Conservation (phyloP, 2,329 filamentous ascomycete species). For the Ophiostoma sp. region DNA sequence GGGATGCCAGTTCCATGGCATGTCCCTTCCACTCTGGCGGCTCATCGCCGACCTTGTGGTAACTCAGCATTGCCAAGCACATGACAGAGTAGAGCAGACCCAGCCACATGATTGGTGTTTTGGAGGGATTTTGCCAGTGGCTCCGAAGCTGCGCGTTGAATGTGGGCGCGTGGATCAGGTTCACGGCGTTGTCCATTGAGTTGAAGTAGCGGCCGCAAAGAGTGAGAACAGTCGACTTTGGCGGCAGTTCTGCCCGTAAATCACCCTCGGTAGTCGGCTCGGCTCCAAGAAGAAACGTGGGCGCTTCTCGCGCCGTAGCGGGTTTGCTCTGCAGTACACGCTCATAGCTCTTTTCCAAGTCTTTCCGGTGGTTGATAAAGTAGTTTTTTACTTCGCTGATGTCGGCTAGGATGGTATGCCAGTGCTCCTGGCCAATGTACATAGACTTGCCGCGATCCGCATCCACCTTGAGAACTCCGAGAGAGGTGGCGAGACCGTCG, state of each 20-base stretch:
- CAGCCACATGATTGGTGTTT: constrained; percentile 71
- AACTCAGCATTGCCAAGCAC: constrained; percentile 72
- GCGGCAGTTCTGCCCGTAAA: constrained; percentile 71
- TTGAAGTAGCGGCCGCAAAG: constrained; percentile 89
- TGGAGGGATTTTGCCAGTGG: constrained; percentile 67
- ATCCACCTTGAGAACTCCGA: constrained; percentile 80
- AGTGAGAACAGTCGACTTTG: constrained; percentile 75
- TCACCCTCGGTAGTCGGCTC: constrained; percentile 68
- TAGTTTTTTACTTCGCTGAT: constrained; percentile 93
- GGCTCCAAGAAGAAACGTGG: constrained; percentile 73
- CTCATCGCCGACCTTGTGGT: constrained; percentile 73
- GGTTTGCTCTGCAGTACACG: constrained; percentile 67
- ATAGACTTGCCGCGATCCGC: constrained; percentile 69
- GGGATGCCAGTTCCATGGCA: constrained; percentile 53
- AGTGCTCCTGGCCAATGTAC: constrained; percentile 78
- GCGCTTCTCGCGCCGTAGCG: constrained; percentile 55
- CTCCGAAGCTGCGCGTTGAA: constrained; percentile 67
- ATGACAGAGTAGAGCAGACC: constrained; percentile 72
- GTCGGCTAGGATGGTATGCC: constrained; percentile 72
- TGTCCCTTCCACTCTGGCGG: constrained; percentile 71
- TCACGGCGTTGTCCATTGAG: constrained; percentile 64
- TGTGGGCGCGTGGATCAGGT: constrained; percentile 75
- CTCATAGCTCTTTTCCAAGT: constrained; percentile 75
- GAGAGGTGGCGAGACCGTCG: constrained; percentile 61
- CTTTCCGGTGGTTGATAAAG: constrained; percentile 79